Base-by-base conservation (phyloP, 1,284 basidiomycete genomes). In the Sporisorium scitamineum region DNA sequence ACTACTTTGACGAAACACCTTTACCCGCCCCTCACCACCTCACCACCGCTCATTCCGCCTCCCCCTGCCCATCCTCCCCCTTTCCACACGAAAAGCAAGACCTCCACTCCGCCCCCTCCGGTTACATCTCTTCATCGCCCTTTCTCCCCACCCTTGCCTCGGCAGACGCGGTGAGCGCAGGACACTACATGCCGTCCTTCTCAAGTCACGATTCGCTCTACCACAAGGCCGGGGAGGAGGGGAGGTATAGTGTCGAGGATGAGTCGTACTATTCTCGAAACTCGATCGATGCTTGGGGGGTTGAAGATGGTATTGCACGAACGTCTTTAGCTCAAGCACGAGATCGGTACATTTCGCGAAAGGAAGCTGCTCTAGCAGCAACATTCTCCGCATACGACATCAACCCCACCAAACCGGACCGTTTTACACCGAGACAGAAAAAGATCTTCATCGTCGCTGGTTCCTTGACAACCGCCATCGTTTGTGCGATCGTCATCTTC, bases 301-400 rank as follows among this genome's bases (percentile, higher is more conserved):
- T 75, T 9, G 51, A 61, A 39, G 67, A 76, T 13, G 58, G 57
- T 58, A 26, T 32, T 4, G 61, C 55, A 6, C 45, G 62, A 2
- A 44, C 54, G 16, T 75, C 71, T 13, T 50, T 75, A 2, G 62
- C 71, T 1, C 71, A 65, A 5, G 62, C 75, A 3, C 62, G 79
- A 1, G 80, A 81, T 0, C 76, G 80, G 4, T 81, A 77, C 57
- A 65, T 81, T 13, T 44, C 54, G 1, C 69, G 80, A 20, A 79
- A 71, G 39, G 55, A 70, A n/a, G 76, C 71, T 1, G 61, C 62
- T 2, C 32, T 66, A 1, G 65, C 56, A n/a, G 61, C 58, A 5
- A 56, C 54, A 9, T 51, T 51, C 14, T 61, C 51, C 9, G 73
- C 54, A 9, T 64, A 58, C 61, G 66, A 62, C 22, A 53, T 58